Evolutionary conservation across 441 rosid genomes (phyloP).

Genomic region (Arabidopsis lyrata): DNA sequence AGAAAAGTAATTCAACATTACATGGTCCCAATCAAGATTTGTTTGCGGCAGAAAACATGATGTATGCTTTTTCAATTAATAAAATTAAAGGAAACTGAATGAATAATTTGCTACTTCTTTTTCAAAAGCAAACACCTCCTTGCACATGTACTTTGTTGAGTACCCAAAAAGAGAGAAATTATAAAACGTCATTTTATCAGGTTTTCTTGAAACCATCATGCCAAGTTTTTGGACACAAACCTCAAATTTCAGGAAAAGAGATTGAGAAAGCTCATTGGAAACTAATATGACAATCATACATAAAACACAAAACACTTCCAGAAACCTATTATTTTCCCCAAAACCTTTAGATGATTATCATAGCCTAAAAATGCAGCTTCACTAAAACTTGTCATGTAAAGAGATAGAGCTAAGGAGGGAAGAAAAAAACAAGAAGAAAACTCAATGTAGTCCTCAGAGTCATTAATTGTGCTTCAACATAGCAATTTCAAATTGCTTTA

Average conservation of each 20-base stretch:
- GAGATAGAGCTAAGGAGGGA: no score
- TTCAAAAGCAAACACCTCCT: not conserved
- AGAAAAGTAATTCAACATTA: not conserved
- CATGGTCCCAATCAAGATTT: not conserved
- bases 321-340: not conserved
- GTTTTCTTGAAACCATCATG: not conserved
- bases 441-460: slow-evolving; percentile 39
- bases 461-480: slow-evolving; percentile 36
- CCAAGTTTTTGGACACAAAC: not conserved
- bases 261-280: not conserved
- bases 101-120: slow-evolving; percentile 1
- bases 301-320: not conserved
- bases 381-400: not conserved
- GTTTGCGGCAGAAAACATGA: not conserved
- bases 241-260: not conserved
- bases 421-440: not conserved
- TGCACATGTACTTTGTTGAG: slow-evolving; percentile 17
- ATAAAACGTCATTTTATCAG: not conserved
- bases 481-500: slow-evolving; percentile 41
- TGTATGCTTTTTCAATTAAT: not conserved
- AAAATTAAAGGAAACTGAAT: not conserved
- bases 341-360: not conserved
- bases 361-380: not conserved
- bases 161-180: not conserved
- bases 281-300: not conserved